Percentiles rank a stretch among this genome's conserved stretches.
Conservation (phyloP, 257 asterid genomes). For the Solanum habrochaites region DNA sequence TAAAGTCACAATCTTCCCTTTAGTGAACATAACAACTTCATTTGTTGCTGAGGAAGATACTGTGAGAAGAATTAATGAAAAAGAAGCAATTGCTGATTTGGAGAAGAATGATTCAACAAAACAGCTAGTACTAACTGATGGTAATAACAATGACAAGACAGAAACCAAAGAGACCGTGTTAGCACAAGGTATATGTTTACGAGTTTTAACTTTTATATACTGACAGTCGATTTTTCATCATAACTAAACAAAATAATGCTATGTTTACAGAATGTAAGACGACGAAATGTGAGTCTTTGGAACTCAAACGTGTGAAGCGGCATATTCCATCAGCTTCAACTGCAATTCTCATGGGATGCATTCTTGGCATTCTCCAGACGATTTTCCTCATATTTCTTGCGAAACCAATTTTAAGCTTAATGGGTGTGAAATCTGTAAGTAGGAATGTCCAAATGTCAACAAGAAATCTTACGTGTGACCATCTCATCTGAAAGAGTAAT, state of each 20-base stretch:
- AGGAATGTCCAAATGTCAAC: not conserved
- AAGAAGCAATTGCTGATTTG: slow-evolving; percentile 3
- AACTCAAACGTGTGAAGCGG: slow-evolving; percentile 20
- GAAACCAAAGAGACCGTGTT: slow-evolving; percentile 5
- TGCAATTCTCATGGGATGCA: slow-evolving; percentile 57
- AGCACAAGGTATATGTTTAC: slow-evolving; percentile 13
- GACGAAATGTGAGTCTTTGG: slow-evolving; percentile 12
- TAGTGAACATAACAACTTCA: slow-evolving; percentile 88
- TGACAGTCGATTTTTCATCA: not conserved
- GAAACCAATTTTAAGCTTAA: slow-evolving; percentile 44
- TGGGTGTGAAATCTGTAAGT: slow-evolving; percentile 84
- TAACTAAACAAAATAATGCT: not conserved
- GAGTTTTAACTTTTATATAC: not conserved
- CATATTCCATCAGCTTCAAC: slow-evolving; percentile 89
- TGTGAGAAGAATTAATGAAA: slow-evolving; percentile 20
- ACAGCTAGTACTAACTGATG: not conserved
- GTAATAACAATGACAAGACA: not conserved
- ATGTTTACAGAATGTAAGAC: slow-evolving; percentile 9
- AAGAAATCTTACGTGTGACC: not conserved
- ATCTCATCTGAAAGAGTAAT: not conserved
- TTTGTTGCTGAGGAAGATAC: slow-evolving; percentile 95
- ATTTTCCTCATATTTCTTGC: slow-evolving; percentile 53
- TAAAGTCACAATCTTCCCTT: slow-evolving; percentile 84
- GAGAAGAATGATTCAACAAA: slow-evolving; percentile 7
- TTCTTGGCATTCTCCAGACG: slow-evolving; percentile 73